Percentiles rank a stretch among this genome's conserved stretches.
These are phyloP conservation scores for Climacium dendroides DNA, from an alignment of 225 moss, liverwort and hornwort species.

Conservation along the genomic window DNA sequence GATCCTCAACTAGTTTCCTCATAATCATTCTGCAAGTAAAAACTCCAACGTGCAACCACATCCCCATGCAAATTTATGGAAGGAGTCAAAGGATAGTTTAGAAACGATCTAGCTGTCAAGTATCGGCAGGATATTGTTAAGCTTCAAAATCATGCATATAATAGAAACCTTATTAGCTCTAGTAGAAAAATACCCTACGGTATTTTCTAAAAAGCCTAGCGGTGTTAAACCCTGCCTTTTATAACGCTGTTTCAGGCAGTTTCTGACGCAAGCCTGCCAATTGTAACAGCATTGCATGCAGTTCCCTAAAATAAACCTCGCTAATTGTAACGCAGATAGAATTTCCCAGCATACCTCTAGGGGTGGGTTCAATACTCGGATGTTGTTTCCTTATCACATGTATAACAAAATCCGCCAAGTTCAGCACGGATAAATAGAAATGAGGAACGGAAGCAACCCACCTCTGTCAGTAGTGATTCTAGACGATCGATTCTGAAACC, in stretches of 20 bases:
- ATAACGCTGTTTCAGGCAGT: background rate
- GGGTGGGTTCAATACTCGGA: background rate
- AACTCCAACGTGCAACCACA: background rate
- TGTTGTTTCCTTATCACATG: background rate
- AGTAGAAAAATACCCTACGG: background rate
- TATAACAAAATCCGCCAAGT: background rate
- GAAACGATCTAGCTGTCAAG: background rate
- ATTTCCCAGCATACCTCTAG: background rate
- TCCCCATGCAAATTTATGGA: background rate
- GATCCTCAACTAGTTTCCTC: background rate
- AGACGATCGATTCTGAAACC: slow-evolving; percentile 74
- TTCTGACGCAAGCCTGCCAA: background rate
- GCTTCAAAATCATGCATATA: background rate
- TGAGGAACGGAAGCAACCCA: background rate
- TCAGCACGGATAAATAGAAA: background rate
- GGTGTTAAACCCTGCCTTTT: background rate
- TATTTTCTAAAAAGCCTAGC: background rate
- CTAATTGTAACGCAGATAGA: background rate
- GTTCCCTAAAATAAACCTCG: too few relatives aligned
- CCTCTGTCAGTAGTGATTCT: slow-evolving; percentile 85
- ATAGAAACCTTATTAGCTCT: background rate
- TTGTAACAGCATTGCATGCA: background rate
- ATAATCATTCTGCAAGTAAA: background rate
- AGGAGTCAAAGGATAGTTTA: background rate
- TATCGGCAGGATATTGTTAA: background rate